Conservation (phyloP, 768 basidiomycete species). For the Leccinum subgranulosum region DNA sequence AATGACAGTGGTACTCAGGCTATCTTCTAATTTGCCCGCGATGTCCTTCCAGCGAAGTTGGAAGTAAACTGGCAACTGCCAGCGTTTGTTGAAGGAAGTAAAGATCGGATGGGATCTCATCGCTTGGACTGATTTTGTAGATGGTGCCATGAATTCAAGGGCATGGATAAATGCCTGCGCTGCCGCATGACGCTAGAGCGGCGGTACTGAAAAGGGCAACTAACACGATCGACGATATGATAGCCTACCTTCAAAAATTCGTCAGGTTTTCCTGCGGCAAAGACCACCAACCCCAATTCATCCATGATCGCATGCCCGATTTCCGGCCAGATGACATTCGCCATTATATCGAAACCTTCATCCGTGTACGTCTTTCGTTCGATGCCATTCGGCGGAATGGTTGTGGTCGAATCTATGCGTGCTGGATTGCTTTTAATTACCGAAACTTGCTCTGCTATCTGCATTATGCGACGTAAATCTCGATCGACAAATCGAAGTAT, state of each 20-base stretch:
- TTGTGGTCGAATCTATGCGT: conserved; percentile 7
- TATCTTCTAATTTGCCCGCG: conserved; percentile 70
- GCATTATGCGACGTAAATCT: conserved; percentile 72
- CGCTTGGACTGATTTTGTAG: conserved; percentile 59
- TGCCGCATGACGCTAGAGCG: conserved; percentile 72
- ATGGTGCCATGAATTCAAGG: conserved; percentile 81
- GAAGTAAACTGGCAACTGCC: conserved; percentile 97
- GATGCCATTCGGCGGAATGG: neutral
- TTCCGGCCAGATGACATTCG: conserved; percentile 88
- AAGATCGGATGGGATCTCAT: conserved; percentile 76
- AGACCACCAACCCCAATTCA: conserved; percentile 78
- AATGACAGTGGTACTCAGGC: conserved; percentile 43
- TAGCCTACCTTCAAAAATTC: conserved; percentile 79
- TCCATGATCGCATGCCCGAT: conserved; percentile 76
- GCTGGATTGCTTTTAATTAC: conserved; percentile 40
- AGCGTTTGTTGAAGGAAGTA: conserved; percentile 71
- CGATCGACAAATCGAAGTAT: conserved; percentile 78
- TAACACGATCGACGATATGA: neutral
- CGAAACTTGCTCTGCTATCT: conserved; percentile 66
- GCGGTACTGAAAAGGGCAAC: conserved; percentile 1
- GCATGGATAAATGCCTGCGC: conserved; percentile 80
- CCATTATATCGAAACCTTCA: conserved; percentile 76
- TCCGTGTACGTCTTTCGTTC: conserved; percentile 6
- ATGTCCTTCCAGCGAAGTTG: conserved; percentile 98
- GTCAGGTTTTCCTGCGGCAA: conserved; percentile 88